phyloP scores from a whole-genome alignment of 208 protist genomes.

The Acanthamoeba lenticulata region DNA sequence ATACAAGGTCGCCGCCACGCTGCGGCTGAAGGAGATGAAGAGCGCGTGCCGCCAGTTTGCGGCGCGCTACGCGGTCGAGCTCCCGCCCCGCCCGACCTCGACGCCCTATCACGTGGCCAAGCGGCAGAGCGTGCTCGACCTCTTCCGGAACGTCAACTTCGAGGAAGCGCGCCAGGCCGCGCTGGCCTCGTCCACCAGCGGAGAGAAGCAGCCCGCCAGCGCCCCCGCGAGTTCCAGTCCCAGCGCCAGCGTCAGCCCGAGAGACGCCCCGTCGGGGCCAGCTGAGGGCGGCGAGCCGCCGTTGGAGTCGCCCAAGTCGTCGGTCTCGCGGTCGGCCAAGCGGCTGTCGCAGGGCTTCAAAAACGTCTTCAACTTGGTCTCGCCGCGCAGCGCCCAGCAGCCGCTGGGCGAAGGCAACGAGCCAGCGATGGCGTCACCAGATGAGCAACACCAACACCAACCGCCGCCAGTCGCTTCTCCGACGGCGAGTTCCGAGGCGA shows the following conservation, averaged over 20 bases:
- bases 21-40: not conserved
- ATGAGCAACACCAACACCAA: not conserved
- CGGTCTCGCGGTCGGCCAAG: not conserved
- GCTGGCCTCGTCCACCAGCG: not conserved
- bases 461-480: not conserved
- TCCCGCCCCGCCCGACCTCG: not conserved
- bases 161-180: not conserved
- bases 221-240: not conserved
- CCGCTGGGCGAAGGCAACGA: not conserved
- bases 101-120: conserved; percentile 11
- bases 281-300: not conserved
- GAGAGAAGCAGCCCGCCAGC: not conserved
- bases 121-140: conserved; percentile 32
- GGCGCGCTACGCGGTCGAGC: not conserved
- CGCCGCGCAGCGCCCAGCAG: not conserved
- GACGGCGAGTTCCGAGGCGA: not conserved
- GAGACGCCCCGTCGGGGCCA: no score
- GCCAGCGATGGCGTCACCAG: not conserved
- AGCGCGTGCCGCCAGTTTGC: not conserved
- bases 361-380: not conserved
- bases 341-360: conserved; percentile 8
- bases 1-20: not conserved
- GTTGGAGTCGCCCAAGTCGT: not conserved
- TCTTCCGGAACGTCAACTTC: conserved; percentile 10
- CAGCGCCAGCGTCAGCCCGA: not conserved